These are phyloP conservation scores for Geranium incanum DNA, from an alignment of 441 rosid species.

Conservation along the genomic window DNA sequence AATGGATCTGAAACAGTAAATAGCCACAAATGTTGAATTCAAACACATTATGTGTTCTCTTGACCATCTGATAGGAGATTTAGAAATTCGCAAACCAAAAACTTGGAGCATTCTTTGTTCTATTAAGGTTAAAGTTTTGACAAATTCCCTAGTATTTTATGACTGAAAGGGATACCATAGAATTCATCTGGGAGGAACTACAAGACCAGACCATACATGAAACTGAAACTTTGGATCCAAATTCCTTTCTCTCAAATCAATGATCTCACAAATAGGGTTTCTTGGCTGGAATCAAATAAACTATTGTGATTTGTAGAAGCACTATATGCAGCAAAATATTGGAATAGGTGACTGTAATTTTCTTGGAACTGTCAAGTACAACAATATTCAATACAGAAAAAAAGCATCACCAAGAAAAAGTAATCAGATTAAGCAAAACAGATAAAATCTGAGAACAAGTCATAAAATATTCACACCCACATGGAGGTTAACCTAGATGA, in stretches of 20 bases:
- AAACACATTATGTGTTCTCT: background rate
- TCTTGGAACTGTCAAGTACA: background rate
- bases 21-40: constrained; percentile 15
- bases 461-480: background rate
- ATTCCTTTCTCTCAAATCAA: background rate
- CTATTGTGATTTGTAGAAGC: background rate
- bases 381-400: background rate
- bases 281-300: background rate
- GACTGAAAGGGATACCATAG: background rate
- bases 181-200: background rate
- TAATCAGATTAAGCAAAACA: background rate
- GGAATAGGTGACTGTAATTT: background rate
- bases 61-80: constrained; percentile 12
- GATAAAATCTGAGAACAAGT: background rate
- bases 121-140: background rate
- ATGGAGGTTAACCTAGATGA: constrained; percentile 20
- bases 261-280: background rate
- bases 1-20: constrained; percentile 64
- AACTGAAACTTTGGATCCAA: background rate
- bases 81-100: constrained; percentile 7
- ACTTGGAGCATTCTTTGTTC: background rate
- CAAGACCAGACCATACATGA: background rate
- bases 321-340: background rate
- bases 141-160: background rate
- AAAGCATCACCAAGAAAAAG: background rate